These are phyloP conservation scores for Musa itinerans DNA, from an alignment of 176 grass and related monocot species.

Conservation along the genomic window DNA sequence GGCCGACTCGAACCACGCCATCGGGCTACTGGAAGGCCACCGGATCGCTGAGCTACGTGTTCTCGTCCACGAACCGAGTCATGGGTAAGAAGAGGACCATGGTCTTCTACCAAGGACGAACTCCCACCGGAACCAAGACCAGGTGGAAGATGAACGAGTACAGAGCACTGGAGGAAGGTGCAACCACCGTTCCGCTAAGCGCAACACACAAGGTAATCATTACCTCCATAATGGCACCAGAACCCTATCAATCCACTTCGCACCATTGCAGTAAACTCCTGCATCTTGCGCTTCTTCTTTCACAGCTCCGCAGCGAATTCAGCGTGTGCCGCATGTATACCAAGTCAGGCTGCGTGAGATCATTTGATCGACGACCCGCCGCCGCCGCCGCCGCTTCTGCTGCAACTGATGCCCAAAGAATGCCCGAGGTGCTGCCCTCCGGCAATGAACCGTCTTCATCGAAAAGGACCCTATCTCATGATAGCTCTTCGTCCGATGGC, in stretches of 20 bases:
- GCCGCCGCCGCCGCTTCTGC: background rate
- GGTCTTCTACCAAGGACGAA: conserved; percentile 85
- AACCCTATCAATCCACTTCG: background rate
- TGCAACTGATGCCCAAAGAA: conserved; percentile 13
- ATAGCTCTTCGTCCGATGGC: conserved; percentile 32
- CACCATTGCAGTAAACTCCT: background rate
- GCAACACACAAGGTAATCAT: conserved; percentile 6
- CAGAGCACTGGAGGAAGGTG: conserved; percentile 40
- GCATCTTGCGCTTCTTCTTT: background rate
- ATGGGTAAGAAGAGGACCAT: conserved; percentile 86
- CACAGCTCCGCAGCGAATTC: conserved; percentile 48
- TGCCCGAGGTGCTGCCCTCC: background rate
- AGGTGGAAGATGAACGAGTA: conserved; percentile 97
- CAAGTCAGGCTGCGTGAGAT: conserved; percentile 39
- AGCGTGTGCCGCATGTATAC: conserved; percentile 88
- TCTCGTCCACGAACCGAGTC: conserved; percentile 36
- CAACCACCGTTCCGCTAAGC: conserved; percentile 2
- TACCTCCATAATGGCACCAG: background rate
- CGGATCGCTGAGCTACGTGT: conserved; percentile 69
- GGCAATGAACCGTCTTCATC: background rate
- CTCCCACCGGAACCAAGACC: conserved; percentile 62
- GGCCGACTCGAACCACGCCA: conserved; percentile 74
- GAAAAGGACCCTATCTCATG: conserved; percentile 16
- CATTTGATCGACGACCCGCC: conserved; percentile 65
- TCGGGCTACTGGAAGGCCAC: conserved; percentile 98